Conservation (phyloP, 2,329 filamentous ascomycete genomes). For the Cytospora piceae region DNA sequence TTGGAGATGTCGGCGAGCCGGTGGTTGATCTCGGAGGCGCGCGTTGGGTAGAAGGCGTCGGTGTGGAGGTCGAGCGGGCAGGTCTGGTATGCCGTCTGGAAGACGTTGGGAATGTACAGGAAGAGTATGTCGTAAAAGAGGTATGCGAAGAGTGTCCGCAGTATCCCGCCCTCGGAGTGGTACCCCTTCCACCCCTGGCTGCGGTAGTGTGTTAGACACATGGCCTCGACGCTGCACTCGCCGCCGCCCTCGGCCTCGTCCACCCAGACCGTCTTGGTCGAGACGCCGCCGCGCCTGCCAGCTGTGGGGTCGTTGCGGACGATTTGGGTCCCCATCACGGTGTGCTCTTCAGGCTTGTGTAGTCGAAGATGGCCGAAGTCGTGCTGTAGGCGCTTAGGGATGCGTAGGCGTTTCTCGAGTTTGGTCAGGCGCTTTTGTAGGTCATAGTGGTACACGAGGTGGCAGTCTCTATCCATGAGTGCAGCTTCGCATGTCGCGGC, state of each 20-base stretch:
- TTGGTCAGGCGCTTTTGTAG: conserved; percentile 92
- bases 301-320: conserved; percentile 57
- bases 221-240: conserved; percentile 87
- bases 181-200: conserved; percentile 90
- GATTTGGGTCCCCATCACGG: conserved; percentile 76
- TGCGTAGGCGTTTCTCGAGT: conserved; percentile 80
- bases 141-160: conserved; percentile 88
- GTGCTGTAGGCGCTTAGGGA: conserved; percentile 85
- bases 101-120: conserved; percentile 92
- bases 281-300: conserved; percentile 47
- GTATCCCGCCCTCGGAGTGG: conserved; percentile 87
- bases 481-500: conserved; percentile 82
- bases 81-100: conserved; percentile 93
- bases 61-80: conserved; percentile 92
- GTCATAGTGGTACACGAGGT: conserved; percentile 92
- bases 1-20: conserved; percentile 87
- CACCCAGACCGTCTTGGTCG: conserved; percentile 83
- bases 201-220: conserved; percentile 89
- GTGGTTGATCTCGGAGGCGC: conserved; percentile 88
- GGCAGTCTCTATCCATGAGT: conserved; percentile 84
- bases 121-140: conserved; percentile 95
- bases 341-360: conserved; percentile 73
- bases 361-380: conserved; percentile 88
- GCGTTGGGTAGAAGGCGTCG: conserved; percentile 84
- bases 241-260: conserved; percentile 70